phyloP scores from a whole-genome alignment of 768 basidiomycete genomes.

The Gautieria morchelliformis region DNA sequence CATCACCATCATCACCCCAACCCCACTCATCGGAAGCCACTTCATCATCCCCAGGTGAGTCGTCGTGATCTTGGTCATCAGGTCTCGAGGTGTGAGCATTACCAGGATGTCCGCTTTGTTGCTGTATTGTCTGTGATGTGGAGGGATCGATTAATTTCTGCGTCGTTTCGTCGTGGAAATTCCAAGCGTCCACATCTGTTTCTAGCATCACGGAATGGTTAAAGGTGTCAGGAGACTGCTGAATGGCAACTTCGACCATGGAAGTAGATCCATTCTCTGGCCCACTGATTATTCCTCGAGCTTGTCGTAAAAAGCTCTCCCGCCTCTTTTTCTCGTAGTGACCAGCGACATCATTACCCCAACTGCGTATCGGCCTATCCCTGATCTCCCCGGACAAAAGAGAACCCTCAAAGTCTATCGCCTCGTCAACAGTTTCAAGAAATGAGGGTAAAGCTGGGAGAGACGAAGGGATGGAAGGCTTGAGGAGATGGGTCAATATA shows the following conservation, averaged over 20 bases:
- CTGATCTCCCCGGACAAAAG: slow-evolving; percentile 40
- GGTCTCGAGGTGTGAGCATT: slow-evolving; percentile 29
- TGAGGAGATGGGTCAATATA: slow-evolving; percentile 55
- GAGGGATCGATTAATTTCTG: not conserved
- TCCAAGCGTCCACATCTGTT: slow-evolving; percentile 31
- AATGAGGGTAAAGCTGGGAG: slow-evolving; percentile 52
- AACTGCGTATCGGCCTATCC: slow-evolving; percentile 50
- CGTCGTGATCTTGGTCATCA: slow-evolving; percentile 10
- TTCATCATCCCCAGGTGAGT: slow-evolving; percentile 9
- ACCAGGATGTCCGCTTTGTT: slow-evolving; percentile 10
- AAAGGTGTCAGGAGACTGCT: not conserved
- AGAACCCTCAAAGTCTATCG: slow-evolving; percentile 57
- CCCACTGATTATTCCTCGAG: slow-evolving; percentile 38
- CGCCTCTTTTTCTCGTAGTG: slow-evolving; percentile 79
- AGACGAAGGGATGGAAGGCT: slow-evolving; percentile 60
- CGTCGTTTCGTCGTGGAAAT: slow-evolving; percentile 34
- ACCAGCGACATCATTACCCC: slow-evolving; percentile 56
- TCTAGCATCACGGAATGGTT: slow-evolving; percentile 10
- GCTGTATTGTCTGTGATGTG: slow-evolving; percentile 25
- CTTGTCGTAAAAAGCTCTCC: slow-evolving; percentile 51
- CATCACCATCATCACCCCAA: slow-evolving; percentile 34
- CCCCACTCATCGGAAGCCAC: slow-evolving; percentile 17
- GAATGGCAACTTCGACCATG: slow-evolving; percentile 5
- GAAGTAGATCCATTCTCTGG: not conserved
- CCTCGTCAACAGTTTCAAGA: slow-evolving; percentile 43